Conservation (phyloP, 2,329 filamentous ascomycete species). For the Microsporum canis region DNA sequence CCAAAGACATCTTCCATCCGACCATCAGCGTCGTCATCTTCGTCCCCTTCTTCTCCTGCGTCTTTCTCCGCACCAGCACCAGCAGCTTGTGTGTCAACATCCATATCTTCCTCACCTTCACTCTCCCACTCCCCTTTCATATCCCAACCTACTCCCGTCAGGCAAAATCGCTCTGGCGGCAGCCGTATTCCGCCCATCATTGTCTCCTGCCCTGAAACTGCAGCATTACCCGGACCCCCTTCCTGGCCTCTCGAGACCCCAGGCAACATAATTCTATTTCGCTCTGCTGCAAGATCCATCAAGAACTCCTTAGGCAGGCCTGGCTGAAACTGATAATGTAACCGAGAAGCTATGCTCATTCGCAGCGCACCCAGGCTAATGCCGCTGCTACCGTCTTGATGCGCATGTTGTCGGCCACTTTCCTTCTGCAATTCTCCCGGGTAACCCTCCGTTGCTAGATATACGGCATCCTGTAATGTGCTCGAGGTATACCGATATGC, state of each 20-base stretch:
- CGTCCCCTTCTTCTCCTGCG: conserved; percentile 26
- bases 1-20: conserved; percentile 41
- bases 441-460: conserved; percentile 42
- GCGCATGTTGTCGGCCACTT: conserved; percentile 23
- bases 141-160: conserved; percentile 46
- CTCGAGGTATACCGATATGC: conserved; percentile 44
- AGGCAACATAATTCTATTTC: conserved; percentile 44
- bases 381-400: conserved; percentile 25
- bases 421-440: conserved; percentile 27
- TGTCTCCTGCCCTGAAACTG: conserved; percentile 21
- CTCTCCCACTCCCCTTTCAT: conserved; percentile 40
- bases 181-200: conserved; percentile 44
- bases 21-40: conserved; percentile 36
- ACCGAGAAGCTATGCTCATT: conserved; percentile 48
- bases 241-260: conserved; percentile 40
- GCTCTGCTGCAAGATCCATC: conserved; percentile 45
- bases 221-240: conserved; percentile 25
- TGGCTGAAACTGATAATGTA: conserved; percentile 50
- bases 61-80: conserved; percentile 15
- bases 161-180: conserved; percentile 51
- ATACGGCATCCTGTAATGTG: conserved; percentile 42
- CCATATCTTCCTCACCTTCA: conserved; percentile 15
- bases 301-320: conserved; percentile 52
- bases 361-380: conserved; percentile 48
- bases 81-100: conserved; percentile 10